Evolutionary conservation across 805 yeast genomes (phyloP).

Genomic region (Saturnispora bothae): DNA sequence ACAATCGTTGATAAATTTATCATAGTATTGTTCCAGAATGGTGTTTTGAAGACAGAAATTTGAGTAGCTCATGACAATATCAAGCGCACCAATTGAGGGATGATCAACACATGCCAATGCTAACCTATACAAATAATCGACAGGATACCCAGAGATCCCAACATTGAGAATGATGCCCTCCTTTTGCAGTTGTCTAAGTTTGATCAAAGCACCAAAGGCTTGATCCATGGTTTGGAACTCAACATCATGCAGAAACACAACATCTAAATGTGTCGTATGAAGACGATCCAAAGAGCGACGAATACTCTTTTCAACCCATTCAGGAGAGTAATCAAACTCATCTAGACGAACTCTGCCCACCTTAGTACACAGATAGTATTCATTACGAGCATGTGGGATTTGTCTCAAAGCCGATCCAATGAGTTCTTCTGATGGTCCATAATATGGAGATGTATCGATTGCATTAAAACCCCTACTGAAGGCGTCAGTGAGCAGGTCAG

Average conservation of each 20-base stretch:
- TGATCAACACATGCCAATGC: constrained; percentile 30
- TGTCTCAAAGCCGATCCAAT: constrained; percentile 54
- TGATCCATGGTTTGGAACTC: constrained; percentile 59
- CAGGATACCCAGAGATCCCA: constrained; percentile 85
- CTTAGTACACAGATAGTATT: constrained; percentile 68
- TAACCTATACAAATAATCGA: constrained; percentile 49
- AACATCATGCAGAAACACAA: constrained; percentile 81
- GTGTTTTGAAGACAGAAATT: constrained; percentile 78
- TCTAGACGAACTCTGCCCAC: constrained; percentile 66
- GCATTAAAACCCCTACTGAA: constrained; percentile 63
- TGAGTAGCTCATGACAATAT: constrained; percentile 67
- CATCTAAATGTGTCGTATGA: constrained; percentile 58
- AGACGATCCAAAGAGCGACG: constrained; percentile 57
- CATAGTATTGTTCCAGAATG: constrained; percentile 35
- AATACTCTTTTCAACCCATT: constrained; percentile 51
- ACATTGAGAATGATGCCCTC: constrained; percentile 54
- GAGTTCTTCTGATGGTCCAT: constrained; percentile 76
- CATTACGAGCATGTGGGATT: constrained; percentile 41
- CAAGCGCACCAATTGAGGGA: constrained; percentile 50
- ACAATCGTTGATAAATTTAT: constrained; percentile 40
- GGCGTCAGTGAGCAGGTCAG: constrained; percentile 46
- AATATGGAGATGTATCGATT: constrained; percentile 86
- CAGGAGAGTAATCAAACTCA: constrained; percentile 66
- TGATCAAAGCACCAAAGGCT: constrained; percentile 52
- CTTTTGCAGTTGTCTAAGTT: constrained; percentile 46